phyloP scores from a whole-genome alignment of 495 filamentous ascomycete genomes.

The Neurospora africana region DNA sequence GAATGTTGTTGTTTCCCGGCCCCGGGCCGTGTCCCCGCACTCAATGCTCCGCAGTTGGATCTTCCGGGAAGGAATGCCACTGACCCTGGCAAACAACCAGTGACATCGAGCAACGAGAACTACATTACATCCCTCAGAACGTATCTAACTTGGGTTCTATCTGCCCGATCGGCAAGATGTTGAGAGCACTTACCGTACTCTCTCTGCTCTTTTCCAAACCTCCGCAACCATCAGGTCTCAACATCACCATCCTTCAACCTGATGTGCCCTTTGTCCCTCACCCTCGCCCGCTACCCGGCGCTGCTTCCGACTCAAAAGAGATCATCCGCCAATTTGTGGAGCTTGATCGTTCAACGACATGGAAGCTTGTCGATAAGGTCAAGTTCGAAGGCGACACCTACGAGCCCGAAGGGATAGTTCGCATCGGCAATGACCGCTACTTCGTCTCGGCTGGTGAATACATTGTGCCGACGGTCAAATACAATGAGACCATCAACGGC shows the following conservation, averaged over 20 bases:
- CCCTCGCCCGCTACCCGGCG: conserved; percentile 19
- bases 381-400: conserved; percentile 27
- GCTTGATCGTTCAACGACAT: conserved; percentile 20
- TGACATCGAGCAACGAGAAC: not conserved
- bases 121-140: not conserved
- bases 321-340: conserved; percentile 22
- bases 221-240: not conserved
- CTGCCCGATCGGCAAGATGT: not conserved
- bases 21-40: not conserved
- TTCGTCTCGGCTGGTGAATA: conserved; percentile 25
- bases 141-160: not conserved
- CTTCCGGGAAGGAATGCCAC: not conserved
- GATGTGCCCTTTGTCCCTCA: conserved; percentile 7
- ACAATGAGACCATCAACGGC: conserved; percentile 20
- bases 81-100: not conserved
- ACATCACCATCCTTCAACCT: conserved; percentile 8
- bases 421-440: conserved; percentile 21
- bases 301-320: conserved; percentile 15
- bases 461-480: conserved; percentile 16
- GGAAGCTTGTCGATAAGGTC: conserved; percentile 23
- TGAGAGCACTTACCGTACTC: not conserved
- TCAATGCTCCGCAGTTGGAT: not conserved
- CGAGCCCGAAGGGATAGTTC: conserved; percentile 28
- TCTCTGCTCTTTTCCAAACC: not conserved
- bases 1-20: not conserved